A percentile compares a stretch with the other conserved stretches of the same genome.
Conservation (phyloP, 2,329 filamentous ascomycete species). For the Exutisphaerella laricina region DNA sequence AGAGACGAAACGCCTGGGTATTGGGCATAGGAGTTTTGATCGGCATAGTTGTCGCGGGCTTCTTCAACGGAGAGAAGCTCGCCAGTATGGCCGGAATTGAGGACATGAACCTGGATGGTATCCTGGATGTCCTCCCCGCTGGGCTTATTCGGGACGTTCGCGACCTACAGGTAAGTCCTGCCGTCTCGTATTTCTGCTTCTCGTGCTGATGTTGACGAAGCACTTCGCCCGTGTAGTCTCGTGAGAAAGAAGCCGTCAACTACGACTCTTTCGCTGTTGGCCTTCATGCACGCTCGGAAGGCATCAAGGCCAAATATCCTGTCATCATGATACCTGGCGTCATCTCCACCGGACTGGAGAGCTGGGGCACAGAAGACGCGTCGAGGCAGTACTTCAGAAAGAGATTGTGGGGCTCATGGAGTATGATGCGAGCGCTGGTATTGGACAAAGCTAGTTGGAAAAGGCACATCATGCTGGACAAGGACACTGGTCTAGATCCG, state of each 20-base stretch:
- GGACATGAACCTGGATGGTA: slow-evolving; percentile 71
- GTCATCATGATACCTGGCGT: slow-evolving; percentile 97
- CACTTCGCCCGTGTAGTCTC: slow-evolving; percentile 52
- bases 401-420: slow-evolving; percentile 95
- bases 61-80: slow-evolving; percentile 73
- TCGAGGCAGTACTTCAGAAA: slow-evolving; percentile 92
- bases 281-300: slow-evolving; percentile 72
- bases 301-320: slow-evolving; percentile 74
- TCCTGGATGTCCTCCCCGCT: slow-evolving; percentile 83
- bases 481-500: slow-evolving; percentile 82
- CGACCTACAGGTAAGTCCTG: slow-evolving; percentile 66
- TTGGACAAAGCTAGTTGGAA: slow-evolving; percentile 94
- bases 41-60: slow-evolving; percentile 78
- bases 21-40: slow-evolving; percentile 87
- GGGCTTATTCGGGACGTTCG: slow-evolving; percentile 79
- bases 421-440: slow-evolving; percentile 93
- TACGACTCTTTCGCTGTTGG: slow-evolving; percentile 95
- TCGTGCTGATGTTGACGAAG: slow-evolving; percentile 29
- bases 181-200: neutral
- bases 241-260: slow-evolving; percentile 78
- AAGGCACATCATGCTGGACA: slow-evolving; percentile 93
- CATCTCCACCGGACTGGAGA: slow-evolving; percentile 94
- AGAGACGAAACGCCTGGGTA: slow-evolving; percentile 72
- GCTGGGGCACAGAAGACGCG: slow-evolving; percentile 82
- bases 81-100: slow-evolving; percentile 72